Percentiles rank a stretch among this genome's conserved stretches.
These are phyloP conservation scores for Penicillium sp. DNA, from an alignment of 2,329 filamentous ascomycete species.

Conservation along the genomic window DNA sequence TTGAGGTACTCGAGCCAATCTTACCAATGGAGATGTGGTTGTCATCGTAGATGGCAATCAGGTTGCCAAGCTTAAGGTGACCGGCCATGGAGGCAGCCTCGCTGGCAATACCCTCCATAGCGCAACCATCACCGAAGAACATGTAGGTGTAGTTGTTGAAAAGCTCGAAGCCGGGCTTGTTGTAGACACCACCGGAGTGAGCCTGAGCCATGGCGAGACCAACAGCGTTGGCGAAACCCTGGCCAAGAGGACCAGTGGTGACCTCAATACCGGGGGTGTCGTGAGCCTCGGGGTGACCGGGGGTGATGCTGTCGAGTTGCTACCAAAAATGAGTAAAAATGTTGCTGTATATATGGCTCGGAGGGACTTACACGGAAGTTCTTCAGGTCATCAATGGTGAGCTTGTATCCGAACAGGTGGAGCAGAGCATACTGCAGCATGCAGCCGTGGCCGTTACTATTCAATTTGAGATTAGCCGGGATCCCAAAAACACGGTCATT, in stretches of 20 bases:
- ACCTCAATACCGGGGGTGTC: conserved; percentile 97
- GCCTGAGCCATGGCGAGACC: conserved; percentile 96
- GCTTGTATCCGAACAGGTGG: conserved; percentile 87
- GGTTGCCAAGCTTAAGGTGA: conserved; percentile 95
- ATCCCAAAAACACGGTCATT: not conserved
- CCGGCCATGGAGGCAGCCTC: conserved; percentile 92
- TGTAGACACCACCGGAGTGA: conserved; percentile 87
- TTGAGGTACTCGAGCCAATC: conserved; percentile 21
- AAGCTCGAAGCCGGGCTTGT: conserved; percentile 90
- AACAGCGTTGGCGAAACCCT: conserved; percentile 96
- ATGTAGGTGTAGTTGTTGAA: conserved; percentile 95
- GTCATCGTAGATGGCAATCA: conserved; percentile 96
- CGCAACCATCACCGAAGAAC: conserved; percentile 97
- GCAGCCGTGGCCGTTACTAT: conserved; percentile 95
- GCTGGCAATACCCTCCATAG: conserved; percentile 95
- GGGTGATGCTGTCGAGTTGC: conserved; percentile 77
- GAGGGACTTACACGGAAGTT: conserved; percentile 77
- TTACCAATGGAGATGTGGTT: conserved; percentile 88
- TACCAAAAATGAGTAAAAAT: conserved; percentile 33
- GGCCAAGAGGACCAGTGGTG: conserved; percentile 94
- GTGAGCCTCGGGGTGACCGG: conserved; percentile 93
- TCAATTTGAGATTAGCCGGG: not conserved
- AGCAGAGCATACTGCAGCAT: conserved; percentile 99
- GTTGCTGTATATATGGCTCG: not conserved
- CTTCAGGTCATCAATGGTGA: conserved; percentile 91